Evolutionary conservation across 495 filamentous ascomycete genomes (phyloP), one percentile per base, ranked within the genome.

Genomic region (Aspergillus conjunctus): DNA sequence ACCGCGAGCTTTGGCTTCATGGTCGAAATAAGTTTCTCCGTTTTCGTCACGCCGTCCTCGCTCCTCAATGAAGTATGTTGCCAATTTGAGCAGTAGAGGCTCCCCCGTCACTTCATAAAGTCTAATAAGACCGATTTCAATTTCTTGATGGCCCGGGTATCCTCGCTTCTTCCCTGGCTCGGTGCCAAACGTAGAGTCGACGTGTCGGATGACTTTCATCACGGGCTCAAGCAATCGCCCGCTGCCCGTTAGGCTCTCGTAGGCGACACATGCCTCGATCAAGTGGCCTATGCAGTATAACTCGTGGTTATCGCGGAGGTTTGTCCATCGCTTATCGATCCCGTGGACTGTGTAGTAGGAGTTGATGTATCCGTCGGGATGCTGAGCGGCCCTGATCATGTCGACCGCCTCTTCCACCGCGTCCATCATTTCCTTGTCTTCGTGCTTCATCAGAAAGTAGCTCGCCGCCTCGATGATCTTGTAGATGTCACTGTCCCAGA

Each of bases 391-490:
- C 6, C 74, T 63, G 20, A 87, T 84, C 81, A 83, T 84, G 9
- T 76, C 70, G 11, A 82, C 83, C 48, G 85, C 66, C 60, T 87
- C 82, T 30, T 76, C 65, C 7, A 87, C 78, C 7, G 82, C 82
- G 0, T 62, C 71, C 56, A 83, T 78, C 43, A 87, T 70, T 52
- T 79, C 77, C 0, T 61, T 65, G 58, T 79, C 71, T 18, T 79
- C 68, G 9, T 79, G 58, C 54, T 79, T 72, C n/a, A 60, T 60
- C 10, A 84, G 68, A 55, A 86, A 75, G 48, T 86, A 86, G 59
- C 80, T 85, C 2, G 84, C 83, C 7, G 80, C 82, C 68, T 86
- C 84, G 44, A 86, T 81, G 80, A 82, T 85, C 65, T 86, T 86
- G 6, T 79, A 82, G 12, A 86, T 72, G 67, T 86, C 84, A 31